Evolutionary conservation across 2,329 filamentous ascomycete species (phyloP), one percentile per base, ranked within the genome.

Genomic region (Hymenoscyphus scutula): DNA sequence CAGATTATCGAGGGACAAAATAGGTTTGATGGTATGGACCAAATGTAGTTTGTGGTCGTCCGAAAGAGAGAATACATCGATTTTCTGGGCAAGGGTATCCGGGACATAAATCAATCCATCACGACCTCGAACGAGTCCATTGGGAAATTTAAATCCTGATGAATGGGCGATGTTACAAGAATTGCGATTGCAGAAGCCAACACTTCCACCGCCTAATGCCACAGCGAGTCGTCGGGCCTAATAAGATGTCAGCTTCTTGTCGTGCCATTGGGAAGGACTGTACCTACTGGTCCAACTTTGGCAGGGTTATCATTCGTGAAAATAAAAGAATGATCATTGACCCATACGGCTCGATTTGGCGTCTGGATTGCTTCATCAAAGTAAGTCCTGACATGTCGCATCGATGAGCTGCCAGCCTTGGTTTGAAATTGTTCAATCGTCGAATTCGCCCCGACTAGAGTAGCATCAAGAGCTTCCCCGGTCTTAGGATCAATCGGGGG

Each of bases 381-480:
- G 48, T 73, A 73, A 1, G 75, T 76, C 45, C 71, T 71, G 10
- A 76, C 67, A 63, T 77, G 72, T 25, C 64, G 64, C 68, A 77
- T 72, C 1, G 45, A 68, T 1, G 65, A 54, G 10, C 70, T 70
- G 3, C 67, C 67, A 6, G 64, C 55, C 19, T 66, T 64, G 3
- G 73, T 70, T 19, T 72, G 65, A 57, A 77, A 77, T 0, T 74
- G 64, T 51, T 77, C 76, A 45, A 77, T 68, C 0, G 76, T 77
- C 10, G 75, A 72, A 60, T 77, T 77, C 7, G 71, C 74, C 5
- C 76, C 76, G 13, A 73, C 48, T 10, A 65, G 61, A 3, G 53
- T 53, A 19, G 74, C 67, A 65, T 76, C 72, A 1, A 76, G 68
- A 8, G 69, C 32, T 15, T 69, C 66, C 17, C 75, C 74, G 1